Conservation (phyloP, 805 yeast species). For the Peterozyma xylosa region DNA sequence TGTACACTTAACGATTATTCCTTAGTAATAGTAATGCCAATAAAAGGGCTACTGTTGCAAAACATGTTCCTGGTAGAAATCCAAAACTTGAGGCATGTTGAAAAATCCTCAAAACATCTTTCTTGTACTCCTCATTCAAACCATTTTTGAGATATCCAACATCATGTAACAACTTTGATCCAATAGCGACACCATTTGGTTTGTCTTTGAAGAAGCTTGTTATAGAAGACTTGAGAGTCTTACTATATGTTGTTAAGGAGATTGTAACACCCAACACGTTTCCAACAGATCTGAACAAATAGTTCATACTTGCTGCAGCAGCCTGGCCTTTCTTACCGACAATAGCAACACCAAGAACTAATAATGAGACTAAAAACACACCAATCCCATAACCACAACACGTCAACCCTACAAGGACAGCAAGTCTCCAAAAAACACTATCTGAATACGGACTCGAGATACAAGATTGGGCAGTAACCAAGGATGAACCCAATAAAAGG, state of each 20-base stretch:
- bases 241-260: constrained; percentile 28
- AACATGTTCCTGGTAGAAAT: constrained; percentile 1
- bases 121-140: constrained; percentile 15
- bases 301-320: constrained; percentile 39
- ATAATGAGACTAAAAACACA: constrained; percentile 28
- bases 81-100: constrained; percentile 16
- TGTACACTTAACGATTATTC: too few species aligned
- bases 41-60: too few species aligned
- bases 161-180: constrained; percentile 15
- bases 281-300: constrained; percentile 42
- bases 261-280: constrained; percentile 38
- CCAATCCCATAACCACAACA: constrained; percentile 32
- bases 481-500: background rate
- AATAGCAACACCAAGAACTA: constrained; percentile 33
- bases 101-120: constrained; percentile 21
- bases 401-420: constrained; percentile 20
- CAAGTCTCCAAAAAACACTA: constrained; percentile 19
- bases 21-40: too few species aligned
- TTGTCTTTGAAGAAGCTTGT: constrained; percentile 18
- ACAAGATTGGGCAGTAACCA: background rate
- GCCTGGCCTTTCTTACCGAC: constrained; percentile 39
- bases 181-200: constrained; percentile 16
- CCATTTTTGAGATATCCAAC: constrained; percentile 22
- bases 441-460: constrained; percentile 10
- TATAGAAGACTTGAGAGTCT: constrained; percentile 21